Conservation (phyloP, 2,329 filamentous ascomycete genomes). For the Huntiella moniliformis region DNA sequence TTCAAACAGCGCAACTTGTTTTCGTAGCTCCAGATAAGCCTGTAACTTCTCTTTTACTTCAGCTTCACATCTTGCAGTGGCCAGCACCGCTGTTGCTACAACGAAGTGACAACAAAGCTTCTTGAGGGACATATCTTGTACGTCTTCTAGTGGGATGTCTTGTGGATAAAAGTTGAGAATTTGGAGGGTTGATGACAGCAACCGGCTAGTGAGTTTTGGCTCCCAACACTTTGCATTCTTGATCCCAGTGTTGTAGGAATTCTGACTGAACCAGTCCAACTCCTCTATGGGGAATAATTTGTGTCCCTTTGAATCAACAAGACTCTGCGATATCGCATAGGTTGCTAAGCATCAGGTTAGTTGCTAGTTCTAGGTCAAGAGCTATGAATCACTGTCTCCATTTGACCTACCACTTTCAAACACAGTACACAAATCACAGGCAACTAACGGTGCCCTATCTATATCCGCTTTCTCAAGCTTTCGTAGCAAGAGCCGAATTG, state of each 20-base stretch:
- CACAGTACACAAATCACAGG: constrained; percentile 33
- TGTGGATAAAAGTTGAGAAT: constrained; percentile 33
- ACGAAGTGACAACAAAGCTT: constrained; percentile 56
- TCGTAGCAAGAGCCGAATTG: constrained; percentile 30
- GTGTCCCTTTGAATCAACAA: constrained; percentile 22
- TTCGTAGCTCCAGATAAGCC: constrained; percentile 41
- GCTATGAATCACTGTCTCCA: neutral
- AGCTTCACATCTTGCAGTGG: constrained; percentile 32
- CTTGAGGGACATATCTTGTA: constrained; percentile 35
- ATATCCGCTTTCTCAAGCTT: constrained; percentile 20
- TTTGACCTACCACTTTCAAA: constrained; percentile 26
- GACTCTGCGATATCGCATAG: constrained; percentile 23
- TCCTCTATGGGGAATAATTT: constrained; percentile 43
- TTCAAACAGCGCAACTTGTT: constrained; percentile 42
- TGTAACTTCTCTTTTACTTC: constrained; percentile 32
- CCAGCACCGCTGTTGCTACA: constrained; percentile 30
- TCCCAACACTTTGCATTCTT: constrained; percentile 38
- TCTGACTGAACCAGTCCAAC: constrained; percentile 69
- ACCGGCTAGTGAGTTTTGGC: constrained; percentile 31
- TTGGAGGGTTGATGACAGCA: constrained; percentile 34
- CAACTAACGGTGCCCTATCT: constrained; percentile 14
- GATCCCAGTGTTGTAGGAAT: constrained; percentile 60
- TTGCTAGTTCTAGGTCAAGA: constrained; percentile 7
- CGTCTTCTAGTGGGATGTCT: constrained; percentile 23
- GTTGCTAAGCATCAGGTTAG: constrained; percentile 17